Conservation (phyloP, 257 asterid species). For the Lantana camara region DNA sequence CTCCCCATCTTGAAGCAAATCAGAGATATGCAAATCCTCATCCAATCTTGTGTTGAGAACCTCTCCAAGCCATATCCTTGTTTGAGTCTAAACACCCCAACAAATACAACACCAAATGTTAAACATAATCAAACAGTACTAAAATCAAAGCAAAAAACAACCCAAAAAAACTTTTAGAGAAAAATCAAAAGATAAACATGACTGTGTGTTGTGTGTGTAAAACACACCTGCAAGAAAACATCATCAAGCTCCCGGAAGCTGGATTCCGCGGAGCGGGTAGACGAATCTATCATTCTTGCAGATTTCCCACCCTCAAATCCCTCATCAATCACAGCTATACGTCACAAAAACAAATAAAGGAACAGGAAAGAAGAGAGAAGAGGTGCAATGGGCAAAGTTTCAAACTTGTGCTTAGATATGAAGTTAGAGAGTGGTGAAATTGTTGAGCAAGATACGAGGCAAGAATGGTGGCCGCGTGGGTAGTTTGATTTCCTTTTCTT, state of each 20-base stretch:
- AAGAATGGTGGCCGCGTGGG: conserved; percentile 44
- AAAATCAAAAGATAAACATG: background rate
- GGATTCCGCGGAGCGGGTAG: conserved; percentile 61
- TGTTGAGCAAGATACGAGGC: conserved; percentile 29
- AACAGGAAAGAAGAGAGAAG: background rate
- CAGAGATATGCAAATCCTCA: conserved; percentile 64
- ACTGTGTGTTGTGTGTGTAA: conserved; percentile 7
- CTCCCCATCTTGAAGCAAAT: conserved; percentile 93
- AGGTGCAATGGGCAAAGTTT: background rate
- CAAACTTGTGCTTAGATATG: background rate
- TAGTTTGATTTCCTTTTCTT: conserved; percentile 24
- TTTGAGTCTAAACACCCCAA: conserved; percentile 59
- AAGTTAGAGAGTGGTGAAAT: conserved; percentile 24
- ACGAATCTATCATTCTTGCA: conserved; percentile 50
- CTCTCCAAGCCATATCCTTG: conserved; percentile 87
- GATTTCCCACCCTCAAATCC: conserved; percentile 44
- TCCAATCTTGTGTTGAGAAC: conserved; percentile 60
- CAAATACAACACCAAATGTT: background rate
- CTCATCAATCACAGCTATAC: background rate
- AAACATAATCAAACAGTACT: conserved; percentile 14
- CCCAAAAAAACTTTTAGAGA: no score
- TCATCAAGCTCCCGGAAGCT: conserved; percentile 86
- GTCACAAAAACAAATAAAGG: background rate
- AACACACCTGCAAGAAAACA: conserved; percentile 75
- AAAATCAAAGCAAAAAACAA: background rate